Percentiles rank a stretch among this genome's conserved stretches.
These are phyloP conservation scores for Rhododendron vialii DNA, from an alignment of 148 eudicot genomes.

Conservation along the genomic window DNA sequence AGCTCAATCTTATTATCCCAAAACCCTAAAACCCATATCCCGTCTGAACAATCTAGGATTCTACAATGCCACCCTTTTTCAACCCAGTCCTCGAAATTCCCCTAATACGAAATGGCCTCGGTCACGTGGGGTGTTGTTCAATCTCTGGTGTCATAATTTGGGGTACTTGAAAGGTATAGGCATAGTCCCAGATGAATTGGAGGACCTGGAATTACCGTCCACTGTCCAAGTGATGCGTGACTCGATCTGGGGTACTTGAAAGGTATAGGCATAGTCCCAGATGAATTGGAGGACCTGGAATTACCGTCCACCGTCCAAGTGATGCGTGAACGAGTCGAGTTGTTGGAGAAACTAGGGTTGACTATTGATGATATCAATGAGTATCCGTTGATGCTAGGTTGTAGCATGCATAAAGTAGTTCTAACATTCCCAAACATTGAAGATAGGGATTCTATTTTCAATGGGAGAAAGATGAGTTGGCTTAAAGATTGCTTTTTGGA, in stretches of 20 bases:
- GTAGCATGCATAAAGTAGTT: conserved; percentile 62
- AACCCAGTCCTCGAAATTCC: conserved; percentile 49
- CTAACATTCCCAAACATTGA: too few relatives aligned
- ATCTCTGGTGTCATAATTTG: conserved; percentile 77
- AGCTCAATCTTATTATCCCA: conserved; percentile 9
- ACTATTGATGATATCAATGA: conserved; percentile 86
- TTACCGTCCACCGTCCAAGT: conserved; percentile 92
- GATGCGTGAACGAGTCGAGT: conserved; percentile 90
- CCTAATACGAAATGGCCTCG: conserved; percentile 91
- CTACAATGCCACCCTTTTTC: conserved; percentile 42
- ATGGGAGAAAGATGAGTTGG: too few relatives aligned
- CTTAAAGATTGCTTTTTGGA: too few relatives aligned
- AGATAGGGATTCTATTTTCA: too few relatives aligned
- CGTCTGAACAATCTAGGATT: conserved; percentile 18
- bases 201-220: conserved; percentile 82
- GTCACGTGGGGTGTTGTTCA: conserved; percentile 98
- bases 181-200: conserved; percentile 74
- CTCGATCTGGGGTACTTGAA: conserved; percentile 64
- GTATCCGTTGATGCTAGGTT: conserved; percentile 85
- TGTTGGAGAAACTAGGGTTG: conserved; percentile 82
- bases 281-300: conserved; percentile 78
- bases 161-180: conserved; percentile 84
- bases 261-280: conserved; percentile 71
- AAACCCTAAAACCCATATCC: conserved; percentile 24
- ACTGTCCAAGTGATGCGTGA: conserved; percentile 93